phyloP scores from a whole-genome alignment of 2,329 filamentous ascomycete genomes.

The Monosporascus ibericus region DNA sequence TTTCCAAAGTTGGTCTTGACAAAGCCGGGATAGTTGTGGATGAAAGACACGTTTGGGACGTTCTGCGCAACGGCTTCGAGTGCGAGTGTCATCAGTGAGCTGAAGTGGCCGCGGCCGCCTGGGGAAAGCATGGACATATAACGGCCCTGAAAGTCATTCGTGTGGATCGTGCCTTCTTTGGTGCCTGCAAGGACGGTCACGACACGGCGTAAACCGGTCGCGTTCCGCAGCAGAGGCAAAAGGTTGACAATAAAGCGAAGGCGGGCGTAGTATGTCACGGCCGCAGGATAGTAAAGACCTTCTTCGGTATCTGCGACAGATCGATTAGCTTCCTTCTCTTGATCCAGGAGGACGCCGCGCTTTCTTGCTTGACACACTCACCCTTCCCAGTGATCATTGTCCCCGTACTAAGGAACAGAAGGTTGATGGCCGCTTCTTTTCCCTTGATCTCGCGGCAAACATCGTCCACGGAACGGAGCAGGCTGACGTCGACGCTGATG shows the following conservation, averaged over 20 bases:
- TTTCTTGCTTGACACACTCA: too few relatives aligned
- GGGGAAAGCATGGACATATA: slow-evolving; percentile 29
- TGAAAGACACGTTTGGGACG: too few relatives aligned
- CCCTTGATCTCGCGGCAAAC: slow-evolving; percentile 42
- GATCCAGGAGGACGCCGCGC: too few relatives aligned
- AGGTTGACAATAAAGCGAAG: slow-evolving; percentile 51
- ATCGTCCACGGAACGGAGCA: slow-evolving; percentile 42
- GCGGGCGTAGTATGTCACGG: slow-evolving; percentile 51
- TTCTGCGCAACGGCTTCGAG: slow-evolving; percentile 2
- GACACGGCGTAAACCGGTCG: slow-evolving; percentile 43
- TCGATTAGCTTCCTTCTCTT: too few relatives aligned
- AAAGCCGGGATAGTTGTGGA: too few relatives aligned
- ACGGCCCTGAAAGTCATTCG: slow-evolving; percentile 38
- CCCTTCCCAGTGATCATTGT: slow-evolving; percentile 1
- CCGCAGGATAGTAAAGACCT: slow-evolving; percentile 45
- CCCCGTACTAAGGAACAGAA: slow-evolving; percentile 34
- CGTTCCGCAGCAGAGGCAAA: slow-evolving; percentile 45
- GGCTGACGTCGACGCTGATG: slow-evolving; percentile 36
- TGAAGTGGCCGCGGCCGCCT: slow-evolving; percentile 35
- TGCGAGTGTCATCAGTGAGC: slow-evolving; percentile 21
- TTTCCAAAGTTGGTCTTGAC: too few relatives aligned
- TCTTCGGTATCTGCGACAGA: slow-evolving; percentile 45
- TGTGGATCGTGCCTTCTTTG: slow-evolving; percentile 43
- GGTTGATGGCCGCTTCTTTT: slow-evolving; percentile 46
- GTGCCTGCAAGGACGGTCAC: slow-evolving; percentile 48